A percentile compares a stretch with the other conserved stretches of the same genome.
phyloP scores from a whole-genome alignment of 1,139 yeast genomes.

The Nakaseomyces nivariensis region DNA sequence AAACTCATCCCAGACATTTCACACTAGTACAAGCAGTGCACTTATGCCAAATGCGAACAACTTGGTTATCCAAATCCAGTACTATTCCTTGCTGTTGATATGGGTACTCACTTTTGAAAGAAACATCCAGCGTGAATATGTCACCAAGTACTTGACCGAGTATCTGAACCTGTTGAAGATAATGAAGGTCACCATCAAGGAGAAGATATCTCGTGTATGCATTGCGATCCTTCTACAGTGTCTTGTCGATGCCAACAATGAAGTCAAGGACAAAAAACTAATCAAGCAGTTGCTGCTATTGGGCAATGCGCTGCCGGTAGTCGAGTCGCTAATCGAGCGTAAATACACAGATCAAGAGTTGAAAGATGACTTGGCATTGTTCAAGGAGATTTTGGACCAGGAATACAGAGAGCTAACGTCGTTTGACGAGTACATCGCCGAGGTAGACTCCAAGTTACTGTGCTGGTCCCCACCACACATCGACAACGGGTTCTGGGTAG shows the following conservation, averaged over 20 bases:
- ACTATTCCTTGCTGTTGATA: constrained; percentile 62
- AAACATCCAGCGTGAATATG: constrained; percentile 43
- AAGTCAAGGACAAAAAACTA: constrained; percentile 27
- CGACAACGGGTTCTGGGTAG: constrained; percentile 82
- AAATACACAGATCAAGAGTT: constrained; percentile 95
- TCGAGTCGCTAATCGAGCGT: constrained; percentile 65
- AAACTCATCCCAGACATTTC: constrained; percentile 2
- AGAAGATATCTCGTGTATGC: constrained; percentile 77
- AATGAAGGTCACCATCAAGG: constrained; percentile 76
- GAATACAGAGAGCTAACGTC: constrained; percentile 76
- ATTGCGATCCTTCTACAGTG: constrained; percentile 63
- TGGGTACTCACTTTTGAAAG: constrained; percentile 80
- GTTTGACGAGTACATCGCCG: constrained; percentile 85
- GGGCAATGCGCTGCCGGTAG: constrained; percentile 63
- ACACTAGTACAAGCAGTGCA: background rate
- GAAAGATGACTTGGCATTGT: constrained; percentile 53
- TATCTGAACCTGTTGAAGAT: constrained; percentile 49
- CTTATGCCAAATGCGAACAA: constrained; percentile 35
- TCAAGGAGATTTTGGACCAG: constrained; percentile 53
- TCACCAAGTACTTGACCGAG: constrained; percentile 34
- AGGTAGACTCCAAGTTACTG: constrained; percentile 65
- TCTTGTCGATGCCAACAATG: constrained; percentile 27
- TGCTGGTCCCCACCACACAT: constrained; percentile 93
- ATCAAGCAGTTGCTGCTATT: constrained; percentile 64
- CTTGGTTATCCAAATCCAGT: constrained; percentile 68